Conservation (phyloP, 257 asterid species). For the Anisodus acutangulus region DNA sequence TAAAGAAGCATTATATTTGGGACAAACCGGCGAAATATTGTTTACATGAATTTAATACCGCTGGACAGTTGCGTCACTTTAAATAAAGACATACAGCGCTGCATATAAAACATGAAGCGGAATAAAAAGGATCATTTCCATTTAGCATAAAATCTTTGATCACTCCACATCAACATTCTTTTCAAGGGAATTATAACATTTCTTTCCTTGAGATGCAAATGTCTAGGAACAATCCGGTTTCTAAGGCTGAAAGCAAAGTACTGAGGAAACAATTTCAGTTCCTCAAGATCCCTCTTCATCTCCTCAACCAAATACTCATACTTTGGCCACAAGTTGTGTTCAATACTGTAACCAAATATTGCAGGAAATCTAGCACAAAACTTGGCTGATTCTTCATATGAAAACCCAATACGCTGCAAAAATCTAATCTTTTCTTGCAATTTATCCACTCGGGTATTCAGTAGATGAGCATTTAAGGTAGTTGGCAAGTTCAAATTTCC, state of each 20-base stretch:
- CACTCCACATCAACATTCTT: slow-evolving; percentile 43
- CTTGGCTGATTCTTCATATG: slow-evolving; percentile 37
- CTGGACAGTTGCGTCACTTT: background rate
- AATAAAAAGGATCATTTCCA: slow-evolving; percentile 37
- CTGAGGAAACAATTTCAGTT: slow-evolving; percentile 42
- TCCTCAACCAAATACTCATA: slow-evolving; percentile 37
- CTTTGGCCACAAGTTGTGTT: slow-evolving; percentile 42
- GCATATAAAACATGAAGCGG: background rate
- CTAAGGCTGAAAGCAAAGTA: slow-evolving; percentile 45
- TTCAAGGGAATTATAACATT: slow-evolving; percentile 34
- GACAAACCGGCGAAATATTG: background rate
- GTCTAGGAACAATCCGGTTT: slow-evolving; percentile 45
- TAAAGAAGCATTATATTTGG: background rate
- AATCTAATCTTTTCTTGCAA: slow-evolving; percentile 39
- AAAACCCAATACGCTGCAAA: slow-evolving; percentile 35
- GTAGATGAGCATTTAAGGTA: slow-evolving; percentile 43
- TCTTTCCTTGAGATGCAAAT: slow-evolving; percentile 41
- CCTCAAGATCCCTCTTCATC: slow-evolving; percentile 38
- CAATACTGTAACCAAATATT: slow-evolving; percentile 43
- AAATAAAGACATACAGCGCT: too few species aligned
- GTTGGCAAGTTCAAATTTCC: slow-evolving; percentile 42
- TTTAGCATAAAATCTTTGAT: slow-evolving; percentile 41
- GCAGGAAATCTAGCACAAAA: slow-evolving; percentile 46
- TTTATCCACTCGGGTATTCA: slow-evolving; percentile 43
- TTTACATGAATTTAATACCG: background rate